Base-by-base conservation (phyloP, 139 green algal species). In the Chlamydomonas sphaeroides region DNA sequence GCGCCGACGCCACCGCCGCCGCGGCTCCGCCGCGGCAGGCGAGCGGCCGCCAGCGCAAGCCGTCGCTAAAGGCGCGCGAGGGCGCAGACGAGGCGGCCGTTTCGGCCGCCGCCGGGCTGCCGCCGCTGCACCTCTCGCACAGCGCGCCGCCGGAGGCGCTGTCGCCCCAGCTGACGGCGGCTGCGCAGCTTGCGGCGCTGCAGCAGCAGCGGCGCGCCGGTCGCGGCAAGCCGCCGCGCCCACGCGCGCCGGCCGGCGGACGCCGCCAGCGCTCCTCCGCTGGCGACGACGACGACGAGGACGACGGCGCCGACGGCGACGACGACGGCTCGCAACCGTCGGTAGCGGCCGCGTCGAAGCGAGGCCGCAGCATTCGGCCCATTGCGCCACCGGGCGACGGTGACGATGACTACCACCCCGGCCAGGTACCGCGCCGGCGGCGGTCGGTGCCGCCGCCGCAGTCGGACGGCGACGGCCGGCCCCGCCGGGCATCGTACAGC, bases 21-120 rank as follows among this genome's bases (percentile, higher is more conserved):
- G 14, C 3, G 42, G 51, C 11, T 5, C 33, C 33, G 33, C 32
- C 33, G 63, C 59, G 75, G 30, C 38, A 61, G 11, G n/a, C 62
- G 0, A 65, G 61, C 42, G 62, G 75, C n/a, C 75, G 75, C 20
- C 75, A 73, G 75, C 75, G 75, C 0, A n/a, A 32, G 17, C 75
- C 75, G 4, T 82, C 75, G 6, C 62, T 82, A 18, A 82, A 82
- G 75, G 61, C 63, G 4, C 61, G 75, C 32, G 75, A 82, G 59
- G 75, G 75, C 42, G 61, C 42, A 1, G 41, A 62, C 2, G n/a
- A 42, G n/a, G 56, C 74, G 30, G 17, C 42, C 14, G 6, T 39
- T 23, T 14, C 42, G 18, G 68, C 42, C 30, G n/a, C 42, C 3
- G 38, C 25, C 20, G 25, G 5, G 39, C 33, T 25, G 39, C 39